Evolutionary conservation across 2,329 filamentous ascomycete genomes (phyloP), one percentile per base, ranked within the genome.

Genomic region (Geoglossum cookeanum): DNA sequence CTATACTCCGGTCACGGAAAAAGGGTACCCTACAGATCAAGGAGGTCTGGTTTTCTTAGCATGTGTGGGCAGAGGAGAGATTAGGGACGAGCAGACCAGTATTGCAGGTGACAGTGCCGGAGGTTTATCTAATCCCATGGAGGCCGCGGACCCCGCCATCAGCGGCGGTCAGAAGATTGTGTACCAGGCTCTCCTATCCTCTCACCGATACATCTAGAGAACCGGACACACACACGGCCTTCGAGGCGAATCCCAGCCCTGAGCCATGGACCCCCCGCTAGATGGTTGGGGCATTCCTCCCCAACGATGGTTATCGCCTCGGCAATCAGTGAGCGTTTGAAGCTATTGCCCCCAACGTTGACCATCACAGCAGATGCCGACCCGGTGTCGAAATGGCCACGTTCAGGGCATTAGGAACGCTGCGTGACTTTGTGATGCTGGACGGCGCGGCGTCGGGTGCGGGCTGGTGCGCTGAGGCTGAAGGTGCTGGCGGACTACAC

Each of bases 361-460:
- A 51, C 42, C 45, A 37, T 57, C n/a, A 32, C 44, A 17, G 55
- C 55, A 30, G 39, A 37, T 30, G 39, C 52, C 9, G 39, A 52
- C 15, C 55, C 3, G 55, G 55, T 4, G 42, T 51, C 6, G 55
- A 57, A n/a, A 57, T 39, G 42, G 45, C 42, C 3, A 9, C 42
- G 44, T 57, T 57, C 11, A 29, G 29, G 13, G 55, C 55, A 27
- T 9, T 27, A 9, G 39, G 35, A 29, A 42, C 17, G 45, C 39
- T 56, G 15, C 55, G 49, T 42, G 55, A 56, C 27, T 56, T 56
- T 56, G 55, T 32, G 35, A 44, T 56, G 55, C 35, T 56, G n/a
- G 11, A 45, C 15, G 37, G 33, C 4, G 30, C 15, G n/a, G 42
- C 55, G 45, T 30, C 55, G 37, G 22, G 29, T 22, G 55, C 30